Base-by-base conservation (phyloP, 139 green algal genomes). In the Volvox africanus region DNA sequence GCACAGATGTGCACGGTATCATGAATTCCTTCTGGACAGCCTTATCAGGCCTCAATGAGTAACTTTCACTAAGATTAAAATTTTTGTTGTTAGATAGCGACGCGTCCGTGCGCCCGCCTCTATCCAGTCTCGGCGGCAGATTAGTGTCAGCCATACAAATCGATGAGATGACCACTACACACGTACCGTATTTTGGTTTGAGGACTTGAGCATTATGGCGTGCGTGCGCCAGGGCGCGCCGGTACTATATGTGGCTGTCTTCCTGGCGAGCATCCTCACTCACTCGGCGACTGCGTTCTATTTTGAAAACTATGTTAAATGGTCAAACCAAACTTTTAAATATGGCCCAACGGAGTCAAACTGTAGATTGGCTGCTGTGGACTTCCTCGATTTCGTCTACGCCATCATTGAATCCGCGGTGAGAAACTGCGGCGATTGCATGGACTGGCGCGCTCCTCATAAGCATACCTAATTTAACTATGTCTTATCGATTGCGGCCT, bases 331-430 rank as follows among this genome's bases (percentile, higher is more conserved):
- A 71, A 18, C 37, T 18, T 44, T 71, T n/a, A 65, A 68, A 26
- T 44, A 44, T 1, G 55, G 55, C 55, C 80, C 80, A 73, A 28
- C 80, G 5, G 55, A 37, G 1, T 1, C 80, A 37, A 61, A 28
- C 28, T 86, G 80, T 55, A 37, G 80, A 44, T 50, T 55, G 12
- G 26, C 80, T 30, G 80, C 80, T 19, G 55, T 55, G 18, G 80
- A 71, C 28, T 86, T 71, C 26, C 28, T 86, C 50, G 80, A 86
- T 44, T 86, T 86, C 24, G 80, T 86, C 6, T 71, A 84, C 22
- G 78, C 78, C 6, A 33, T 84, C 6, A 44, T 32, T 13, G 37
- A 19, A 33, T 22, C 18, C 30, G 78, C 36, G 78, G 78, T 84
- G 11, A 67, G 78, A 13, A 65, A 73, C 65, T 73, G 21, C 65